Evolutionary conservation across 345 rosid genomes (phyloP).

Genomic region (Euphorbia pulcherrima): DNA sequence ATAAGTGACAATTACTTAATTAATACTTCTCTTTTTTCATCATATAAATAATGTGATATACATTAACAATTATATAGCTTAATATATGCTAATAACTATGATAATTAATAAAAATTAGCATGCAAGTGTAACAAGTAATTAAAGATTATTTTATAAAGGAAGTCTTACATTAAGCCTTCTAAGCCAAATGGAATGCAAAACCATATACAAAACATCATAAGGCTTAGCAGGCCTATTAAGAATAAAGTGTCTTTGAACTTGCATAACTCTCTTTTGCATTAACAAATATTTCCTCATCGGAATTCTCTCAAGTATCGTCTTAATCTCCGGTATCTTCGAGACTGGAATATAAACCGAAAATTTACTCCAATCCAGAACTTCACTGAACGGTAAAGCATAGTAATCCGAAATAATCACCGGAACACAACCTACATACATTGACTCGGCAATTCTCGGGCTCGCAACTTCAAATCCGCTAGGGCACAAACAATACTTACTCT

Average conservation of each 20-base stretch:
- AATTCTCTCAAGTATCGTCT: conserved; percentile 40
- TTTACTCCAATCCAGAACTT: conserved; percentile 54
- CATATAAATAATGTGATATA: no score
- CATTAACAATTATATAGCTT: no score
- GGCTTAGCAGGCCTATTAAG: conserved; percentile 57
- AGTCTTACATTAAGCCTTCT: conserved; percentile 52
- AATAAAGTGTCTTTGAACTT: conserved; percentile 47
- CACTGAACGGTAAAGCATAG: conserved; percentile 54
- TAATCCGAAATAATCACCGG: conserved; percentile 49
- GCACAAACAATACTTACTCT: conserved; percentile 50
- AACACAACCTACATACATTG: conserved; percentile 50
- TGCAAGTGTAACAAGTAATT: background rate
- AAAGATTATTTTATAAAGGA: conserved; percentile 7
- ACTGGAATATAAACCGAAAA: conserved; percentile 43
- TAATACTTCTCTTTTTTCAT: no score
- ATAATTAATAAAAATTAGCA: no score
- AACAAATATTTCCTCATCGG: conserved; percentile 26
- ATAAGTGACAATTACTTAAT: no score
- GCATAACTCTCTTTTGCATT: conserved; percentile 38
- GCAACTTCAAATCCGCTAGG: conserved; percentile 73
- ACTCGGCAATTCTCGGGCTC: conserved; percentile 53
- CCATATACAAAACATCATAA: conserved; percentile 58
- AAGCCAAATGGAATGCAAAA: conserved; percentile 64
- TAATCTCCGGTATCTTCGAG: conserved; percentile 39
- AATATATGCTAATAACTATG: no score